Evolutionary conservation across 768 basidiomycete genomes (phyloP).

Genomic region (Pisolithus albus): DNA sequence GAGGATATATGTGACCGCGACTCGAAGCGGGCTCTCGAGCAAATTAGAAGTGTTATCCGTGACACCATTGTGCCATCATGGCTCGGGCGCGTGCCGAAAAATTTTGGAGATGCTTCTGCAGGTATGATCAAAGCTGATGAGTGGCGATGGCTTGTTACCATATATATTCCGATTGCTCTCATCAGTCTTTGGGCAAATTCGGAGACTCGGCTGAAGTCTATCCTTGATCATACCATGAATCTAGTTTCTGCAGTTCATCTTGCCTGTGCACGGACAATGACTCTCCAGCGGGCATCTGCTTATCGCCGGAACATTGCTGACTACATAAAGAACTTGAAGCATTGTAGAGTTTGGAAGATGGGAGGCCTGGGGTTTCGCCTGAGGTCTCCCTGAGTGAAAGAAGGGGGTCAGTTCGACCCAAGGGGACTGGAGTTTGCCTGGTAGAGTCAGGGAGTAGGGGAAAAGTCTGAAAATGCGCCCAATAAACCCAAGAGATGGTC

Average conservation of each 20-base stretch:
- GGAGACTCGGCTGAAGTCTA: neutral
- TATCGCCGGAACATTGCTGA: conserved; percentile 13
- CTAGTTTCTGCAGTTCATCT: conserved; percentile 18
- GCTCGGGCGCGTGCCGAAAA: conserved; percentile 9
- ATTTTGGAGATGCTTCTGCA: conserved; percentile 11
- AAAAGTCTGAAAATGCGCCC: too few species aligned
- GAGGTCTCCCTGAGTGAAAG: too few species aligned
- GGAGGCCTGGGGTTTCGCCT: too few species aligned
- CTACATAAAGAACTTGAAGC: conserved; percentile 12
- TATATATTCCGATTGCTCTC: conserved; percentile 16
- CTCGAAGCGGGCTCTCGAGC: too few species aligned
- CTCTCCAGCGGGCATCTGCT: neutral
- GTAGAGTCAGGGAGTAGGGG: too few species aligned
- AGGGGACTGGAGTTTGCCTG: too few species aligned
- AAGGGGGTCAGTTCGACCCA: too few species aligned
- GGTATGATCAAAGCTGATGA: conserved; percentile 17
- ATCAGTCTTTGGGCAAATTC: conserved; percentile 14
- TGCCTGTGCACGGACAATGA: conserved; percentile 12
- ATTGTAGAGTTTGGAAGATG: too few species aligned
- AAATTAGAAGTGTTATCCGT: too few species aligned
- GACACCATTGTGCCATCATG: conserved; percentile 3
- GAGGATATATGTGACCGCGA: too few species aligned
- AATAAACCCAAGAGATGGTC: too few species aligned
- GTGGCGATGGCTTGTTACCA: conserved; percentile 8
- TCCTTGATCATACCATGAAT: conserved; percentile 26